Evolutionary conservation across 2,329 filamentous ascomycete genomes (phyloP).

Genomic region (Neonectria coccinea): DNA sequence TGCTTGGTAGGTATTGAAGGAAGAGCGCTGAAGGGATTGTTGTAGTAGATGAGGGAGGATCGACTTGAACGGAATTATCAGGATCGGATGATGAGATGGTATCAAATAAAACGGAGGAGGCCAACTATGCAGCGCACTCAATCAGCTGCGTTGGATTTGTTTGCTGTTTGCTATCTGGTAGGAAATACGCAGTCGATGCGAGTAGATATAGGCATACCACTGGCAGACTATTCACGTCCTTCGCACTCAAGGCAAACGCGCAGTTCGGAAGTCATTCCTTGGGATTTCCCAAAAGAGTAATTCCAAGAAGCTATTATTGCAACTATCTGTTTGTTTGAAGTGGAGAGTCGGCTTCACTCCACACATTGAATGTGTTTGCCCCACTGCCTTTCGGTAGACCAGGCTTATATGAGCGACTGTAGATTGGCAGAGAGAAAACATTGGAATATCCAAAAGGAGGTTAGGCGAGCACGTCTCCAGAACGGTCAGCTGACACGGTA

Average conservation of each 20-base stretch:
- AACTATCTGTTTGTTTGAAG: not conserved
- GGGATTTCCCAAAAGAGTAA: conserved; percentile 9
- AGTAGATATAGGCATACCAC: not conserved
- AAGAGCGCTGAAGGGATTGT: not conserved
- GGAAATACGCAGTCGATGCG: not conserved
- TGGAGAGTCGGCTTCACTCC: not conserved
- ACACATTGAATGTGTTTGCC: no score
- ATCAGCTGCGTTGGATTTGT: not conserved
- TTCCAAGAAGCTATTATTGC: conserved; percentile 1
- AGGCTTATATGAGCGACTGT: not conserved
- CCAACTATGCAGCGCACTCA: not conserved
- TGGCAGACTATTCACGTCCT: no score
- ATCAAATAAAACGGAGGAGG: not conserved
- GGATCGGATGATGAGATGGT: not conserved
- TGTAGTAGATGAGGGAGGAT: not conserved
- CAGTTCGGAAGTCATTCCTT: not conserved
- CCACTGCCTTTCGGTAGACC: not conserved
- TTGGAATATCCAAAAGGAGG: conserved; percentile 13
- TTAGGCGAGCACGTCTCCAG: not conserved
- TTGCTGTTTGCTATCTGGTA: not conserved
- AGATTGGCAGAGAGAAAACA: not conserved
- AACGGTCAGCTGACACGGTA: not conserved
- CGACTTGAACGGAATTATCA: not conserved
- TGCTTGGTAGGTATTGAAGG: not conserved
- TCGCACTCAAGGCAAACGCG: not conserved